Evolutionary conservation across 139 green algal genomes (phyloP).

Genomic region (Penium margaritaceum): DNA sequence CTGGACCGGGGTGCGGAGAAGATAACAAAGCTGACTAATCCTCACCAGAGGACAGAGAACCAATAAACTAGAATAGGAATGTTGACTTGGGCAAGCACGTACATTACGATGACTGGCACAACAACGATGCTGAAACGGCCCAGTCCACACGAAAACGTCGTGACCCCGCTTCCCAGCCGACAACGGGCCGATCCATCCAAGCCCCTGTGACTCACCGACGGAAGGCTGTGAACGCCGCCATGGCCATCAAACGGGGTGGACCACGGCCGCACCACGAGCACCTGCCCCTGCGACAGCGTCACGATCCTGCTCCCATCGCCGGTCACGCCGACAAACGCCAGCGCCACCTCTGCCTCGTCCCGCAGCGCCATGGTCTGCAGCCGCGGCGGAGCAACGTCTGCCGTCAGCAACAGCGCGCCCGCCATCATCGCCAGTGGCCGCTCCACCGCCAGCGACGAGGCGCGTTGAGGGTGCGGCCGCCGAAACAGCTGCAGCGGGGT

Average conservation of each 20-base stretch:
- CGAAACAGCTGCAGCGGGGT: slow-evolving; percentile 49
- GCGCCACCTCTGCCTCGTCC: background rate
- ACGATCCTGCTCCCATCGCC: slow-evolving; percentile 3
- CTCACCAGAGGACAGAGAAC: too few relatives aligned
- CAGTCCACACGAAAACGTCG: background rate
- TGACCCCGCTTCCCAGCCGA: too few relatives aligned
- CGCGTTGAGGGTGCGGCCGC: slow-evolving; percentile 5
- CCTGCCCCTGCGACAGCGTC: slow-evolving; percentile 4
- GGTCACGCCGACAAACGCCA: slow-evolving; percentile 18
- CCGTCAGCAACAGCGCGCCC: slow-evolving; percentile 11
- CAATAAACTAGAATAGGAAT: too few relatives aligned
- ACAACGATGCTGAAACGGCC: too few relatives aligned
- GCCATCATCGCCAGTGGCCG: slow-evolving; percentile 18
- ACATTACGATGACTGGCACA: too few relatives aligned
- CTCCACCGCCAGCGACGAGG: background rate
- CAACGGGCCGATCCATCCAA: background rate
- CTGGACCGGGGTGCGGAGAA: too few relatives aligned
- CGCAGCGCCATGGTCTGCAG: background rate
- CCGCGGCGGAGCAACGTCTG: background rate
- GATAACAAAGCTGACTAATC: too few relatives aligned
- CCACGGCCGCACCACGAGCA: slow-evolving; percentile 11
- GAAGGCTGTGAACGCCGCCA: too few relatives aligned
- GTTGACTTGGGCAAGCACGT: too few relatives aligned
- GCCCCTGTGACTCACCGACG: too few relatives aligned
- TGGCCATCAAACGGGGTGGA: slow-evolving; percentile 8